Evolutionary conservation across 768 basidiomycete species (phyloP).

Genomic region (Lactarius deliciosus): DNA sequence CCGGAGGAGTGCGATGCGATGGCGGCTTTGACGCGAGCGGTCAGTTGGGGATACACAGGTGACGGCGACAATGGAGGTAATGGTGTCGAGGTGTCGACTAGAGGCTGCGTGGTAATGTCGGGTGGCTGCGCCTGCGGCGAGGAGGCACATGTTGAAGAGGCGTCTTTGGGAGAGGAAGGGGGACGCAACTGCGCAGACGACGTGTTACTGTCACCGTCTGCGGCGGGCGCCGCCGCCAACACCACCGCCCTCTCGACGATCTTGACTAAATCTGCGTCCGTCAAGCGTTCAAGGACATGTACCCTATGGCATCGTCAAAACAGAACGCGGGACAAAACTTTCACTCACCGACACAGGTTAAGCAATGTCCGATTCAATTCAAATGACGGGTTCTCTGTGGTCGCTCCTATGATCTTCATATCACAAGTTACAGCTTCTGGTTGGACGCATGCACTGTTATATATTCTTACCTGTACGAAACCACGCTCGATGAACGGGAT

Average conservation of each 20-base stretch:
- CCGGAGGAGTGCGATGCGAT: conserved; percentile 59
- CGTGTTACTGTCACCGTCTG: neutral
- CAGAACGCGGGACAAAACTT: neutral
- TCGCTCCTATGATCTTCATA: conserved; percentile 69
- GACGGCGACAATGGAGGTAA: neutral
- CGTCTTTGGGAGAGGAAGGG: conserved; percentile 13
- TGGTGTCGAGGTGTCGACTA: conserved; percentile 6
- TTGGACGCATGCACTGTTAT: neutral
- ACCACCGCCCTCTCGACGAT: conserved; percentile 58
- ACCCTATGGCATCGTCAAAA: conserved; percentile 49
- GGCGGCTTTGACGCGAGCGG: conserved; percentile 46
- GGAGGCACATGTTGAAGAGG: neutral
- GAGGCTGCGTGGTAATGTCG: conserved; percentile 19
- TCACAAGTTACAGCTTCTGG: conserved; percentile 1
- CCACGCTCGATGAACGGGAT: conserved; percentile 81
- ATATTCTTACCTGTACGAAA: conserved; percentile 54
- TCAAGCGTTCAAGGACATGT: conserved; percentile 67
- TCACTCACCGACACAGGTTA: conserved; percentile 69
- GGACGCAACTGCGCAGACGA: conserved; percentile 5
- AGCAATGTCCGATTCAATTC: conserved; percentile 71
- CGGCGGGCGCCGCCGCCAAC: conserved; percentile 30
- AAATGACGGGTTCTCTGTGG: conserved; percentile 90
- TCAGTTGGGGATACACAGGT: conserved; percentile 42
- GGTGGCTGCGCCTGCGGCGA: neutral
- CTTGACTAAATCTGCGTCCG: conserved; percentile 55